A percentile compares a stretch with the other conserved stretches of the same genome.
Evolutionary conservation across 345 rosid genomes (phyloP).

Genomic region (sweet orange (Citrus sinensis)): DVS_A1.0 CM039168.1:25207001-25207500

Average conservation of each 20-base stretch:
- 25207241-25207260: constrained; percentile 19
- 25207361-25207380: constrained; percentile 21
- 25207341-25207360: constrained; percentile 24
- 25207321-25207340: constrained; percentile 23
- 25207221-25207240: background rate
- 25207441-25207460: constrained; percentile 23
- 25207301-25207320: constrained; percentile 22
- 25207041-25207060: background rate
- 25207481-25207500: constrained; percentile 14
- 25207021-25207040: background rate
- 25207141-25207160: background rate
- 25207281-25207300: constrained; percentile 22
- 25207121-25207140: too few relatives aligned
- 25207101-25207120: too few relatives aligned
- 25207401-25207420: constrained; percentile 5
- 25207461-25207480: constrained; percentile 17
- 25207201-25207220: too few relatives aligned
- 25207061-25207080: background rate
- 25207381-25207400: constrained; percentile 20
- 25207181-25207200: too few relatives aligned
- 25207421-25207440: constrained; percentile 26
- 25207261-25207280: constrained; percentile 24
- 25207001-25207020: background rate
- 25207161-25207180: background rate
- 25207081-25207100: background rate